phyloP scores from a whole-genome alignment of 148 eudicot genomes.

The Cornus suecica region DNA sequence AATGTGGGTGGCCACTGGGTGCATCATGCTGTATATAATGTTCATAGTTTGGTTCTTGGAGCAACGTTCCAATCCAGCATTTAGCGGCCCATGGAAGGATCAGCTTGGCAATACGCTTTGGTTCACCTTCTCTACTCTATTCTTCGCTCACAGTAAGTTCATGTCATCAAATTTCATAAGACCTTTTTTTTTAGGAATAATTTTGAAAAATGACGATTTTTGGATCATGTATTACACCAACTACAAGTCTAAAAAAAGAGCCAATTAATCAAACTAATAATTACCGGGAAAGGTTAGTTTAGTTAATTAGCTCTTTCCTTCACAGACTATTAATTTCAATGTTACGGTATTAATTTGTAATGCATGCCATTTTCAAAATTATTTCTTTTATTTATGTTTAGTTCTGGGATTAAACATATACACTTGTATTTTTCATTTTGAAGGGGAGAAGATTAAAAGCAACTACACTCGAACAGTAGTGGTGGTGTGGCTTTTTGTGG shows the following conservation, averaged over 20 bases:
- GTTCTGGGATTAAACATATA: background rate
- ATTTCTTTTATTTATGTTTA: too few relatives aligned
- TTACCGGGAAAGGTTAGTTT: too few relatives aligned
- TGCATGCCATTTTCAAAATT: too few relatives aligned
- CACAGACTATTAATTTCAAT: too few relatives aligned
- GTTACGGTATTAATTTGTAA: too few relatives aligned
- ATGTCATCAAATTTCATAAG: too few relatives aligned
- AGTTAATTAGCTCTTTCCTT: too few relatives aligned
- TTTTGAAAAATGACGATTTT: too few relatives aligned
- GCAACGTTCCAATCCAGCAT: conserved; percentile 9
- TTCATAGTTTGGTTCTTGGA: conserved; percentile 26
- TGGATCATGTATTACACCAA: too few relatives aligned
- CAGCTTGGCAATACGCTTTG: conserved; percentile 18
- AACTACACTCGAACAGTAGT: conserved; percentile 23
- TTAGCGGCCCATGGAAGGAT: conserved; percentile 15
- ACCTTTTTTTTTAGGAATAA: too few relatives aligned
- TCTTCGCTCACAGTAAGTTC: conserved; percentile 27
- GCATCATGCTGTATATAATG: conserved; percentile 20
- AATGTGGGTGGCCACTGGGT: conserved; percentile 23
- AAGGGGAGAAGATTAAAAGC: background rate
- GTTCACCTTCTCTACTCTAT: conserved; percentile 26
- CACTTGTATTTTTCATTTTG: conserved; percentile 13
- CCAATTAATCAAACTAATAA: too few relatives aligned
- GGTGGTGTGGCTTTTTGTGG: conserved; percentile 30
- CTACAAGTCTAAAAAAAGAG: too few relatives aligned